Evolutionary conservation across 805 yeast species (phyloP).

Genomic region (Lipomyces kockii): DNA sequence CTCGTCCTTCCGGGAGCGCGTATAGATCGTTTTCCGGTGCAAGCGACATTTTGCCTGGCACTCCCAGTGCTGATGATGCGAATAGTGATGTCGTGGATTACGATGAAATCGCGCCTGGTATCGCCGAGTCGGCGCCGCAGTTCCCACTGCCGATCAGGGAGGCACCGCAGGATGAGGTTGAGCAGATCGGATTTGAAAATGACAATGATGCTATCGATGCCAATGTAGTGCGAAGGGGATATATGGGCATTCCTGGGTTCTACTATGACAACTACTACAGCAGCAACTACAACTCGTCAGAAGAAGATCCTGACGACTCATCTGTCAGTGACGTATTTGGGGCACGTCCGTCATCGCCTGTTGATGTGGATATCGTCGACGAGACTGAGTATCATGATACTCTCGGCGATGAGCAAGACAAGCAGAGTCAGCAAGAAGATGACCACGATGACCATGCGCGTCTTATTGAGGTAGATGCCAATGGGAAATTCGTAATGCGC

Average conservation of each 20-base stretch:
- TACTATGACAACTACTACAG: slow-evolving; percentile 19
- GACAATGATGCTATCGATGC: background rate
- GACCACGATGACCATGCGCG: slow-evolving; percentile 20
- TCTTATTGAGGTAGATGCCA: slow-evolving; percentile 19
- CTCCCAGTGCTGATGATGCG: slow-evolving; percentile 11
- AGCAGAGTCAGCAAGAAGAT: background rate
- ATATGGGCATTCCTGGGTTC: slow-evolving; percentile 29
- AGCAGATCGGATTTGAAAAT: background rate
- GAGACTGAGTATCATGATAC: background rate
- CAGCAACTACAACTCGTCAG: slow-evolving; percentile 33
- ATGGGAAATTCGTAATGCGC: slow-evolving; percentile 13
- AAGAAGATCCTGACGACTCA: slow-evolving; percentile 34
- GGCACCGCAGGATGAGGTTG: background rate
- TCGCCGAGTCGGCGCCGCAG: background rate
- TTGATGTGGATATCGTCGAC: slow-evolving; percentile 4
- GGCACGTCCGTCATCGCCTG: slow-evolving; percentile 8
- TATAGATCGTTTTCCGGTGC: slow-evolving; percentile 27
- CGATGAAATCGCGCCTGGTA: slow-evolving; percentile 8
- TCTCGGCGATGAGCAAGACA: background rate
- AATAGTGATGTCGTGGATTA: slow-evolving; percentile 16
- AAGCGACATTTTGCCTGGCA: slow-evolving; percentile 24
- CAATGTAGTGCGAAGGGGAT: slow-evolving; percentile 4
- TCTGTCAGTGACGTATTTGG: slow-evolving; percentile 14
- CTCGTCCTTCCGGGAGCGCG: slow-evolving; percentile 22
- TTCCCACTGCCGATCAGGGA: background rate